A percentile compares a stretch with the other conserved stretches of the same genome.
Conservation (phyloP, 768 basidiomycete species). For the Rhodosporidiobolus odoratus region DNA sequence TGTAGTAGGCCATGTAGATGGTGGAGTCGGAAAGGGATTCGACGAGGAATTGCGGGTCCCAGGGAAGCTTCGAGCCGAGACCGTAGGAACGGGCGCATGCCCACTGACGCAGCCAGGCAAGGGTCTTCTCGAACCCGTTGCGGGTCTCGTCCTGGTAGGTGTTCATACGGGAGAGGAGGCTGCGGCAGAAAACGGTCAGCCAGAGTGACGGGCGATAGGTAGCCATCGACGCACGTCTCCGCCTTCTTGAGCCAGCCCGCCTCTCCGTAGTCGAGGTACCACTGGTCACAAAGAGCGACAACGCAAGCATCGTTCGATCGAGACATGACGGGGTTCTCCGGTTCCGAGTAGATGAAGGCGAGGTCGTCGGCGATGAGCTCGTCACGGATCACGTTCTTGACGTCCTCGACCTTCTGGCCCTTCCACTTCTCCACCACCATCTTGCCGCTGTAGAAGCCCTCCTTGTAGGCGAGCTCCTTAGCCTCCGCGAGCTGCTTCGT, state of each 20-base stretch:
- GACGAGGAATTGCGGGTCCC: constrained; percentile 94
- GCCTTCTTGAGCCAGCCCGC: constrained; percentile 76
- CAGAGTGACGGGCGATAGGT: background rate
- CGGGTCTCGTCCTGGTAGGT: constrained; percentile 87
- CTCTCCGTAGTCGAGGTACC: constrained; percentile 98
- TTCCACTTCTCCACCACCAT: constrained; percentile 90
- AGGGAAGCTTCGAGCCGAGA: constrained; percentile 87
- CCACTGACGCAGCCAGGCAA: constrained; percentile 97
- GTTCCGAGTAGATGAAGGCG: constrained; percentile 90
- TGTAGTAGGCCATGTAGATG: constrained; percentile 98
- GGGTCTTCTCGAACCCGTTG: constrained; percentile 79
- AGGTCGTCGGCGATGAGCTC: constrained; percentile 69
- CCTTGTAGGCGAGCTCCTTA: constrained; percentile 96
- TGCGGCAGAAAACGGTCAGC: constrained; percentile 44
- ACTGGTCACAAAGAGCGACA: constrained; percentile 96
- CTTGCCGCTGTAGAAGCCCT: constrained; percentile 90
- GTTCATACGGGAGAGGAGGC: constrained; percentile 77
- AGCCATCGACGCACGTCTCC: constrained; percentile 60
- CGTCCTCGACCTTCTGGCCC: constrained; percentile 80
- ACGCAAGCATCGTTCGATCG: constrained; percentile 95
- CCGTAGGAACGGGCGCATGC: constrained; percentile 98
- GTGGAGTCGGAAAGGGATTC: constrained; percentile 96
- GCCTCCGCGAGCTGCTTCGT: constrained; percentile 87
- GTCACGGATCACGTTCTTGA: constrained; percentile 80
- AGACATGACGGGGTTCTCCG: constrained; percentile 81